Conservation (phyloP, 805 yeast species). For the Candida insectorum region DNA sequence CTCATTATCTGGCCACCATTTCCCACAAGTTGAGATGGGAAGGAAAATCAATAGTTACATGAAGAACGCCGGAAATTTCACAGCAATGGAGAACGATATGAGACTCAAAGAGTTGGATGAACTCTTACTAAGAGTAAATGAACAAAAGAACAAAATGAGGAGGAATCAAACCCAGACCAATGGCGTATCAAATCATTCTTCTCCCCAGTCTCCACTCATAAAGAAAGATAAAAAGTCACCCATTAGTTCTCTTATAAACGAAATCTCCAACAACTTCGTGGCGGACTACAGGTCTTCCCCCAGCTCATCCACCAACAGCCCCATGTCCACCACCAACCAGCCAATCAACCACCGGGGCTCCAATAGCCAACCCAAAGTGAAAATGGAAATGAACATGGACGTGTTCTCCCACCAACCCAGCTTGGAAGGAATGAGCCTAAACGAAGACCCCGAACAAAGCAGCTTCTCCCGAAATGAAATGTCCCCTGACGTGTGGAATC, state of each 20-base stretch:
- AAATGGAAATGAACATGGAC: no score
- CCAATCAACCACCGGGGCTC: no score
- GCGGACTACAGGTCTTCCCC: neutral
- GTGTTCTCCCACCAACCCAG: no score
- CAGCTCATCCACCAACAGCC: neutral
- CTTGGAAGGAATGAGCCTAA: no score
- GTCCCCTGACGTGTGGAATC: neutral
- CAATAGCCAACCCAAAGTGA: no score
- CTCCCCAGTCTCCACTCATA: no score
- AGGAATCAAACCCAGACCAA: no score
- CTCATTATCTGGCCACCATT: slow-evolving; percentile 5
- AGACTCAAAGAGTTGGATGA: slow-evolving; percentile 7
- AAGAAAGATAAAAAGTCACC: neutral
- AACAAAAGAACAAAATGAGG: neutral
- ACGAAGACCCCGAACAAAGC: no score
- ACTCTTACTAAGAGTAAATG: slow-evolving; percentile 3
- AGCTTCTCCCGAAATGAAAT: neutral
- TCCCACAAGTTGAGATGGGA: slow-evolving; percentile 7
- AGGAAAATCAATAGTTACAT: slow-evolving; percentile 7
- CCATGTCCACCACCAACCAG: no score
- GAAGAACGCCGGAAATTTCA: slow-evolving; percentile 11
- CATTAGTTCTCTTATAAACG: slow-evolving; percentile 4
- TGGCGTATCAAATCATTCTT: no score
- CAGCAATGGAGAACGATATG: slow-evolving; percentile 8
- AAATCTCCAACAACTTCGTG: slow-evolving; percentile 7